phyloP scores from a whole-genome alignment of 2,329 filamentous ascomycete species.

The Xylariomycetidae sp. region DNA sequence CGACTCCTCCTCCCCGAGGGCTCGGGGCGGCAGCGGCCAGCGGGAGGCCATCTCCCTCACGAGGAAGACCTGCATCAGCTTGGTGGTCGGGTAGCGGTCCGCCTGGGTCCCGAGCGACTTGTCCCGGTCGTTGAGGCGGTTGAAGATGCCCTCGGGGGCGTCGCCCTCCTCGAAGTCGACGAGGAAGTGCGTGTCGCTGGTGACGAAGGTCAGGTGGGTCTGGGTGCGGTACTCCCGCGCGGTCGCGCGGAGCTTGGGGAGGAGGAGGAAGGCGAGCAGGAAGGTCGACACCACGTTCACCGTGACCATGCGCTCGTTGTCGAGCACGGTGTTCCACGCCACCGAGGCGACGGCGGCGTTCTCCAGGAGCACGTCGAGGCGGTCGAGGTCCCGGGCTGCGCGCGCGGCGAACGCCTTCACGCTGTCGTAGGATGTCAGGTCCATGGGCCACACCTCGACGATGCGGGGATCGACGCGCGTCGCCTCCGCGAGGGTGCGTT shows the following conservation, averaged over 20 bases:
- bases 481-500: slow-evolving; percentile 1
- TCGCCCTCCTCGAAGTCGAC: slow-evolving; percentile 3
- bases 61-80: too few relatives aligned
- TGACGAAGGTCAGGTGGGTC: slow-evolving; percentile 7
- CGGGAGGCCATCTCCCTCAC: too few relatives aligned
- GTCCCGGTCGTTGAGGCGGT: too few relatives aligned
- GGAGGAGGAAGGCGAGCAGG: slow-evolving; percentile 5
- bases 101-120: too few relatives aligned
- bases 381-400: background rate
- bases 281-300: slow-evolving; percentile 7
- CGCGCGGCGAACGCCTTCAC: slow-evolving; percentile 4
- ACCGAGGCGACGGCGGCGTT: slow-evolving; percentile 2
- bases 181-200: slow-evolving; percentile 3
- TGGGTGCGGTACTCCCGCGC: background rate
- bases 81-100: too few relatives aligned
- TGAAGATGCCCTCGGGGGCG: background rate
- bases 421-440: slow-evolving; percentile 12
- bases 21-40: too few relatives aligned
- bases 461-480: background rate
- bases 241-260: slow-evolving; percentile 2
- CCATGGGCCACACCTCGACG: slow-evolving; percentile 2
- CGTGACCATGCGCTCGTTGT: slow-evolving; percentile 4
- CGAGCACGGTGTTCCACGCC: background rate
- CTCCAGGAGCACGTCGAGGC: slow-evolving; percentile 3
- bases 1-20: too few relatives aligned